Evolutionary conservation across 1,284 basidiomycete genomes (phyloP).

Genomic region (Cryptococcus maquisensis): DNA sequence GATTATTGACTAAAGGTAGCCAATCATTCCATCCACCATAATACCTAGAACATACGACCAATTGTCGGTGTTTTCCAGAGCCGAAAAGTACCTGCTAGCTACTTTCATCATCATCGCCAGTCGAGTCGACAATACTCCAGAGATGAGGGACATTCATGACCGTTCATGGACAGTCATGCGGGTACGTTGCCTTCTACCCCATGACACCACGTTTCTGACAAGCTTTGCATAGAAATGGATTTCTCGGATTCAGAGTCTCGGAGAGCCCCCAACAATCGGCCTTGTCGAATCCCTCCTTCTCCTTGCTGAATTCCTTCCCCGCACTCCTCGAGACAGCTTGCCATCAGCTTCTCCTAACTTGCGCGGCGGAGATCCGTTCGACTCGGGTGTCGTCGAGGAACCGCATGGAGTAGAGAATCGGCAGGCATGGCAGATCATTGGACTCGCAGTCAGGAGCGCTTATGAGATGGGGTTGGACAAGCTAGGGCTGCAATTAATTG

Average conservation of each 20-base stretch:
- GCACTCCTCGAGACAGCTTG: slow-evolving; percentile 23
- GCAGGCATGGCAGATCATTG: slow-evolving; percentile 48
- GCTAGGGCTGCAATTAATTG: slow-evolving; percentile 33
- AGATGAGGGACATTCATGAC: slow-evolving; percentile 39
- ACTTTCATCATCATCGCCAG: slow-evolving; percentile 50
- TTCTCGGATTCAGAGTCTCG: slow-evolving; percentile 40
- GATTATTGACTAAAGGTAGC: slow-evolving; percentile 23
- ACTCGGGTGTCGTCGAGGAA: slow-evolving; percentile 10
- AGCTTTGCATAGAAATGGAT: slow-evolving; percentile 34
- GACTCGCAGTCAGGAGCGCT: slow-evolving; percentile 41
- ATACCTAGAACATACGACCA: slow-evolving; percentile 46
- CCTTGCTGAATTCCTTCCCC: slow-evolving; percentile 46
- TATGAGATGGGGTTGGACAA: slow-evolving; percentile 47
- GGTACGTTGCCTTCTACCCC: slow-evolving; percentile 18
- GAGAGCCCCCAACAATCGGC: slow-evolving; percentile 42
- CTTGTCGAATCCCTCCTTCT: slow-evolving; percentile 46
- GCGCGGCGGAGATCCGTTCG: not conserved
- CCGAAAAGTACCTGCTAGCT: slow-evolving; percentile 48
- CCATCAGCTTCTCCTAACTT: not conserved
- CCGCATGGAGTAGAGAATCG: slow-evolving; percentile 44
- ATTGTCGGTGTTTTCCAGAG: slow-evolving; percentile 43
- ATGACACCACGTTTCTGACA: not conserved
- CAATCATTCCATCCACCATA: slow-evolving; percentile 46
- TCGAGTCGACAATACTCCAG: slow-evolving; percentile 33
- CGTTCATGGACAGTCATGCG: slow-evolving; percentile 43